These are phyloP conservation scores for Pelargonium fulgidum DNA, from an alignment of 441 rosid species.

Conservation along the genomic window DNA sequence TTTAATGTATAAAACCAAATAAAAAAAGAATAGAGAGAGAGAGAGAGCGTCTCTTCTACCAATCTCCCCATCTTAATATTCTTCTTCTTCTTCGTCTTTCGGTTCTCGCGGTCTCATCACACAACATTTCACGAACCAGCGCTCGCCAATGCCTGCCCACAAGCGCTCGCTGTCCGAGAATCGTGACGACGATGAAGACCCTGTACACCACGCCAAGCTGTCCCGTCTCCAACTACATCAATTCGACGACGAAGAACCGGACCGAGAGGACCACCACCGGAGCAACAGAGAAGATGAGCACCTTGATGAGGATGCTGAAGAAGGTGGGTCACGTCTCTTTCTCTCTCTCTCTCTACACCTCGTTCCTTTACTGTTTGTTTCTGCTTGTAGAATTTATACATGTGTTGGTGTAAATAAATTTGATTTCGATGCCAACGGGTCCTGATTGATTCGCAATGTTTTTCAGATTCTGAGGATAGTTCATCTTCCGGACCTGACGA, in stretches of 20 bases:
- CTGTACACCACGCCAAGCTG: slow-evolving; percentile 26
- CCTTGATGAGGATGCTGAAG: slow-evolving; percentile 21
- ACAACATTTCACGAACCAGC: not conserved
- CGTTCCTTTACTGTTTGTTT: not conserved
- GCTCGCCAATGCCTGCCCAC: slow-evolving; percentile 59
- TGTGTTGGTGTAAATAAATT: slow-evolving; percentile 11
- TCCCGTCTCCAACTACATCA: slow-evolving; percentile 23
- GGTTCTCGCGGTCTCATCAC: slow-evolving; percentile 20
- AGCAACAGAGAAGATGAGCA: slow-evolving; percentile 23
- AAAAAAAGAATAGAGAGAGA: not conserved
- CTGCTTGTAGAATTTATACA: not conserved
- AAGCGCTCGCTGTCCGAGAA: slow-evolving; percentile 48
- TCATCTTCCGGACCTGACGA: slow-evolving; percentile 48
- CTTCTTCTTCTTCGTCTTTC: not conserved
- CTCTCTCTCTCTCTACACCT: not conserved
- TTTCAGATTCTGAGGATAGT: slow-evolving; percentile 48
- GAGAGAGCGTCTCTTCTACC: not conserved
- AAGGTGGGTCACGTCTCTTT: slow-evolving; percentile 12
- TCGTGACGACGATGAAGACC: slow-evolving; percentile 32
- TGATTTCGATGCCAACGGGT: slow-evolving; percentile 19
- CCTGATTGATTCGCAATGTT: slow-evolving; percentile 18
- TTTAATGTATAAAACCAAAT: not conserved
- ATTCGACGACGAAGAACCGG: slow-evolving; percentile 21
- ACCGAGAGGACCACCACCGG: slow-evolving; percentile 10
- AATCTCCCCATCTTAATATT: slow-evolving; percentile 8